Evolutionary conservation across 2,329 filamentous ascomycete genomes (phyloP), one percentile per base, ranked within the genome.

Genomic region (Trichophyton benhamiae): DNA sequence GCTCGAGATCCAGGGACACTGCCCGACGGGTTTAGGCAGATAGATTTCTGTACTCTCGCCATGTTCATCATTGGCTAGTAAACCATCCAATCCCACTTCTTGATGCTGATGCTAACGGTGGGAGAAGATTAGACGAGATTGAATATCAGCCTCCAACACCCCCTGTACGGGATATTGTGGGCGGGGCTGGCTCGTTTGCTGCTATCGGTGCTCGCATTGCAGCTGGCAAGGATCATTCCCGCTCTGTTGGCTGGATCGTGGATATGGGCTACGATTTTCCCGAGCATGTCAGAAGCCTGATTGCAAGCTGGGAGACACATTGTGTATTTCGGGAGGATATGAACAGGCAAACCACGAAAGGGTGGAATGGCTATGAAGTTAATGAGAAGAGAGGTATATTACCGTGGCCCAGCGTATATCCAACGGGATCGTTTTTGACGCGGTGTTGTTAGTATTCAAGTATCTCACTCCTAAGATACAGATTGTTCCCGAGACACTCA

Each of bases 221-320:
- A 72, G 92, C 90, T 3, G 88, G 89, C 1, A 76, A 80, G 36
- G 80, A 84, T 2, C 67, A 79, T 53, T 88, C 89, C 22, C 79
- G 77, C 42, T 80, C 82, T 1, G 84, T 97, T 4, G 90, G 89
- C 65, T 97, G 91, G 91, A 86, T 97, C 64, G 84, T 97, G 49
- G 92, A 99, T 74, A 83, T 85, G 68, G 94, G 94, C 33, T 87
- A 83, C 15, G 94, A 97, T 74, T 97, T 97, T 66, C 91, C 92
- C 0, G 65, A 77, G 0, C 75, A 81, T 11, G 78, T 95, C 59
- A 80, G 82, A 57, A 70, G 79, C 1, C 78, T 82, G 49, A 85
- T 99, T 66, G 75, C 81, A 13, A 80, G 82, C 49, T 96, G 94
- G 91, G 75, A 84, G 15, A 96, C 91, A 0, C 83, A 83, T 4